Base-by-base conservation (phyloP, 2,329 filamentous ascomycete species). In the Beauveria scarabaeidicola region DNA sequence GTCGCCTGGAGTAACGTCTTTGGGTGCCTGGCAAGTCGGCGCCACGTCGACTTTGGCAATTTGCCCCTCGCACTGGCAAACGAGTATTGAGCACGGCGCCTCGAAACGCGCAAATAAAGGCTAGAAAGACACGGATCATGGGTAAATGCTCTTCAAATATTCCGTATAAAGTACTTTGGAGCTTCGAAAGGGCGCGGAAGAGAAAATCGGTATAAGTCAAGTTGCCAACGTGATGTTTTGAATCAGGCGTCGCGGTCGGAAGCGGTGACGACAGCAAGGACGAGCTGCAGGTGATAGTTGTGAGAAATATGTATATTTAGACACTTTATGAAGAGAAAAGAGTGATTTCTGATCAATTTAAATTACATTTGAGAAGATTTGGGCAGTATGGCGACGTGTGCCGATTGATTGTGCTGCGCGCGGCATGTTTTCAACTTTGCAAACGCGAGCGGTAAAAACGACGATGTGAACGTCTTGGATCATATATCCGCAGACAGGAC, bases 391-490 rank as follows among this genome's bases (percentile, higher is more conserved):
- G 32, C n/a, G 19, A 10, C 8, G 32, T 40, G 36, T 23, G 27
- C 8, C 9, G 56, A 41, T 21, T 41, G 40, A n/a, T 52, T 25
- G 40, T 38, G 38, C n/a, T 47, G 41, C n/a, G 41, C n/a, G 38
- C 19, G n/a, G n/a, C 17, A 27, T 25, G 19, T 38, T 44, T 44
- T 52, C 57, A 51, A 47, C 55, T 47, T 32, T 36, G 55, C 43
- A 58, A 59, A 53, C 61, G 61, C 61, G 53, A 62, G 52, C 58
- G 48, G 23, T 4, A 58, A 62, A 62, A 62, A 53, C 48, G 61
- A 51, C 52, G 55, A 48, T 59, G 19, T 15, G 23, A 17, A 48
- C 50, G 41, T 41, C 43, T 48, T 23, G n/a, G 5, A 8, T 19
- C 13, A 29, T 48, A 59, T 25, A 41, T 53, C 21, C 2, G 19